A percentile compares a stretch with the other conserved stretches of the same genome.
Evolutionary conservation across 2,329 filamentous ascomycete genomes (phyloP).

Genomic region (Colletotrichum australisinense): DNA sequence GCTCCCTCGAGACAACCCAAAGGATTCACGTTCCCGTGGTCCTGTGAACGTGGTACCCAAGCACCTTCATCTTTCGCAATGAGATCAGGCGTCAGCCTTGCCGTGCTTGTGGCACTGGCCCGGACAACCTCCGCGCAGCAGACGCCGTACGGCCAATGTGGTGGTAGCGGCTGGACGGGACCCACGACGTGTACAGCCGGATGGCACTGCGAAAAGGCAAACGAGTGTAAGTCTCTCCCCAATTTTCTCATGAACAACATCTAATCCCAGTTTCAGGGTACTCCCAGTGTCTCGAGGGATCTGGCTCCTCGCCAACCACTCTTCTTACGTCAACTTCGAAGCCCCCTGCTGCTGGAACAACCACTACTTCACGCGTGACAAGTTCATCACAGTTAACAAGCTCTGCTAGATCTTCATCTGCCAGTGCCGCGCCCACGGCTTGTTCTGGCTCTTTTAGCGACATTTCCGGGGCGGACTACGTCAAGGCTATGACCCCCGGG

Average conservation of each 20-base stretch:
- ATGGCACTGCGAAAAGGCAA: slow-evolving; percentile 23
- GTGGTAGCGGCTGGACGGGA: slow-evolving; percentile 27
- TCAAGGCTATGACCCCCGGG: slow-evolving; percentile 63
- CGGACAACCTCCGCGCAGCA: background rate
- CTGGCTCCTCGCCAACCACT: slow-evolving; percentile 4
- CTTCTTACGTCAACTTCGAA: background rate
- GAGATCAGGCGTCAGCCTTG: background rate
- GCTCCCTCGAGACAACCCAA: background rate
- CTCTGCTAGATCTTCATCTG: slow-evolving; percentile 9
- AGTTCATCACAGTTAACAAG: background rate
- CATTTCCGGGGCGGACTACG: slow-evolving; percentile 57
- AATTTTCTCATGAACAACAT: background rate
- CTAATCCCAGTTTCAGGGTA: slow-evolving; percentile 3
- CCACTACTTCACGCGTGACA: background rate
- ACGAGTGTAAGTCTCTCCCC: slow-evolving; percentile 12
- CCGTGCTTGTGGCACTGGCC: slow-evolving; percentile 6
- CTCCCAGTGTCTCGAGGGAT: slow-evolving; percentile 33
- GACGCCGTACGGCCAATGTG: slow-evolving; percentile 31
- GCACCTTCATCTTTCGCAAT: background rate
- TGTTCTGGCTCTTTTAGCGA: slow-evolving; percentile 56
- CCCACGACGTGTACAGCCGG: slow-evolving; percentile 28
- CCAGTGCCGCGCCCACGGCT: slow-evolving; percentile 11
- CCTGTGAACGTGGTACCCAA: background rate
- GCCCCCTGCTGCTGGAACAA: background rate
- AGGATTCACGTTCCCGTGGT: background rate